A percentile compares a stretch with the other conserved stretches of the same genome.
phyloP scores from a whole-genome alignment of 495 filamentous ascomycete genomes.

The Hypoxylon trugodes region DNA sequence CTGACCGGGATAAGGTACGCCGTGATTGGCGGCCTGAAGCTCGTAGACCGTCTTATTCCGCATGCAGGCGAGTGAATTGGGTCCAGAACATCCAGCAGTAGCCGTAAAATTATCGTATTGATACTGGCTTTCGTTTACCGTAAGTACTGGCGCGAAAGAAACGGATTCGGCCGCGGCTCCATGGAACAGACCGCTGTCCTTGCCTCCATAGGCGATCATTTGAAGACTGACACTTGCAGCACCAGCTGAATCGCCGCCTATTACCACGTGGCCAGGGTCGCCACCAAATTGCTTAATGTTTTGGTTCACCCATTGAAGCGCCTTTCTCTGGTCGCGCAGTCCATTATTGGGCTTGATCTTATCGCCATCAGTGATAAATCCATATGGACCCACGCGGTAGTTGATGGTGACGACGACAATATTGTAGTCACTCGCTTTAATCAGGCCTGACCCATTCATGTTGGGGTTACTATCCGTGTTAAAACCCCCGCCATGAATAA shows the following conservation, averaged over 20 bases:
- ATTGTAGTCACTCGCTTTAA: slow-evolving; percentile 62
- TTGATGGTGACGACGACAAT: slow-evolving; percentile 76
- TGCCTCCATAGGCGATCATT: slow-evolving; percentile 50
- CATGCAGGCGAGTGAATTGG: slow-evolving; percentile 66
- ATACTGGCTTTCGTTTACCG: slow-evolving; percentile 68
- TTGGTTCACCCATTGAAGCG: slow-evolving; percentile 75
- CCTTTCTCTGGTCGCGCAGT: slow-evolving; percentile 72
- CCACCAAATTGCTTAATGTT: slow-evolving; percentile 76
- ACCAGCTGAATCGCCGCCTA: slow-evolving; percentile 75
- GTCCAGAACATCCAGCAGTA: slow-evolving; percentile 60
- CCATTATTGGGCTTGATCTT: slow-evolving; percentile 62
- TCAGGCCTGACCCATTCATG: slow-evolving; percentile 62
- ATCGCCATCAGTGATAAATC: slow-evolving; percentile 42
- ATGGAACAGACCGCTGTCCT: slow-evolving; percentile 66
- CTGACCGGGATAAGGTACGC: slow-evolving; percentile 62
- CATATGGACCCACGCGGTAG: slow-evolving; percentile 58
- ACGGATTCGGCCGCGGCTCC: slow-evolving; percentile 71
- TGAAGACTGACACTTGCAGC: slow-evolving; percentile 51
- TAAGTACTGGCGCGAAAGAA: slow-evolving; percentile 69
- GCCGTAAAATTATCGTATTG: slow-evolving; percentile 69
- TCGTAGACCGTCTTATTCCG: slow-evolving; percentile 57
- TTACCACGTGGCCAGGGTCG: slow-evolving; percentile 66
- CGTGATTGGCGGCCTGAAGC: slow-evolving; percentile 62
- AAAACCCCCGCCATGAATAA: slow-evolving; percentile 76
- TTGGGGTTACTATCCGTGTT: slow-evolving; percentile 64